Conservation (phyloP, 2,329 filamentous ascomycete species). For the Penicillium sp. region DNA sequence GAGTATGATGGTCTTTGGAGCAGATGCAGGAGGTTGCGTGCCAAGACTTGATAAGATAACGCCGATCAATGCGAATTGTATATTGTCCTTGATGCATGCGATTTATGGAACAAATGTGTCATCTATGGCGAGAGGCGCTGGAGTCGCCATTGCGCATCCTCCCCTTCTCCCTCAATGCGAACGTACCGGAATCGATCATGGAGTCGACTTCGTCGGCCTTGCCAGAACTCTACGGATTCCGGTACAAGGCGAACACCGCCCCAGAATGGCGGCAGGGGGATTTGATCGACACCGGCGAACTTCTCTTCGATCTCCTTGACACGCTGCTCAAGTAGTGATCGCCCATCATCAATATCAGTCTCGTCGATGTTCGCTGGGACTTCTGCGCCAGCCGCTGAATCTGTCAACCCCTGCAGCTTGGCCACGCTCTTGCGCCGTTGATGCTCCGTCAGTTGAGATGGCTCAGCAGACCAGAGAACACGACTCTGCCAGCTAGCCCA, state of each 20-base stretch:
- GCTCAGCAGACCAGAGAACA: constrained; percentile 52
- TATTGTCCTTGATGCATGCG: too few relatives aligned
- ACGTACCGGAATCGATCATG: constrained; percentile 92
- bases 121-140: constrained; percentile 40
- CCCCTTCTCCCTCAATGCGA: constrained; percentile 57
- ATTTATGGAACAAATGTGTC: too few relatives aligned
- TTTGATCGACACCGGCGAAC: constrained; percentile 70
- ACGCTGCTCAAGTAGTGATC: constrained; percentile 67
- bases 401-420: constrained; percentile 14
- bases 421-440: constrained; percentile 24
- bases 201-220: constrained; percentile 79
- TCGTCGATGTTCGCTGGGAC: constrained; percentile 28
- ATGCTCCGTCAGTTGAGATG: constrained; percentile 19
- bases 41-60: constrained; percentile 17
- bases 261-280: constrained; percentile 92
- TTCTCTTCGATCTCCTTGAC: constrained; percentile 69
- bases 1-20: constrained; percentile 1
- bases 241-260: constrained; percentile 82
- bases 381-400: constrained; percentile 12
- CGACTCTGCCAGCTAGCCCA: constrained; percentile 89
- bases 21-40: constrained; percentile 5
- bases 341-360: constrained; percentile 55
- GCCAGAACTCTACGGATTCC: constrained; percentile 89
- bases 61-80: not conserved
- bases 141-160: constrained; percentile 34